Evolutionary conservation across 768 basidiomycete genomes (phyloP).

Genomic region (Xerocomellus chrysenteron): DNA sequence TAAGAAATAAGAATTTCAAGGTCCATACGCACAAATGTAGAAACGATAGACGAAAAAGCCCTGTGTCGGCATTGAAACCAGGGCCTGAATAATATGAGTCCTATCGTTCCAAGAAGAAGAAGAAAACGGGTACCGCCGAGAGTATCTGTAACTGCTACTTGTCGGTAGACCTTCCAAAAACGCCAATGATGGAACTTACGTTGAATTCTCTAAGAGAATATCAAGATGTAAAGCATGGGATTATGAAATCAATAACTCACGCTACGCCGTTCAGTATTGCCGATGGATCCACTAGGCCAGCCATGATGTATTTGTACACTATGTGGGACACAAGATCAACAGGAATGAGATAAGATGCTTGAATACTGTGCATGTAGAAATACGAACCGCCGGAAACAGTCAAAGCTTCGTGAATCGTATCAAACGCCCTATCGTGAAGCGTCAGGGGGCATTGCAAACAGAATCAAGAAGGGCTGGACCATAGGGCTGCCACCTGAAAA

Average conservation of each 20-base stretch:
- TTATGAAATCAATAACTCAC: background rate
- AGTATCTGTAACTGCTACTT: conserved; percentile 5
- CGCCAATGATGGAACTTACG: background rate
- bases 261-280: background rate
- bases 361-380: background rate
- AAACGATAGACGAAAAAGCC: conserved; percentile 11
- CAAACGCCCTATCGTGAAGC: background rate
- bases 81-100: background rate
- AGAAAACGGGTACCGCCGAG: background rate
- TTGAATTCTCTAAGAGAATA: conserved; percentile 5
- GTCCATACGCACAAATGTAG: background rate
- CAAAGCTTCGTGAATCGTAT: conserved; percentile 11
- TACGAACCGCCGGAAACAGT: conserved; percentile 10
- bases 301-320: conserved; percentile 7
- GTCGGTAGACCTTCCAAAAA: background rate
- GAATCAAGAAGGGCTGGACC: background rate
- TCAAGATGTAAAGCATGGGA: background rate
- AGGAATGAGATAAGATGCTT: background rate
- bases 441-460: background rate
- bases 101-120: no score
- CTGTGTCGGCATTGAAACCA: background rate
- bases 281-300: background rate
- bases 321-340: background rate
- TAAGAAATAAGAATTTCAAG: background rate
- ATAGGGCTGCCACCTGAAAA: conserved; percentile 7